A percentile compares a stretch with the other conserved stretches of the same genome.
These are phyloP conservation scores for Penicillium maclennaniae DNA, from an alignment of 495 filamentous ascomycete species.

Conservation along the genomic window DNA sequence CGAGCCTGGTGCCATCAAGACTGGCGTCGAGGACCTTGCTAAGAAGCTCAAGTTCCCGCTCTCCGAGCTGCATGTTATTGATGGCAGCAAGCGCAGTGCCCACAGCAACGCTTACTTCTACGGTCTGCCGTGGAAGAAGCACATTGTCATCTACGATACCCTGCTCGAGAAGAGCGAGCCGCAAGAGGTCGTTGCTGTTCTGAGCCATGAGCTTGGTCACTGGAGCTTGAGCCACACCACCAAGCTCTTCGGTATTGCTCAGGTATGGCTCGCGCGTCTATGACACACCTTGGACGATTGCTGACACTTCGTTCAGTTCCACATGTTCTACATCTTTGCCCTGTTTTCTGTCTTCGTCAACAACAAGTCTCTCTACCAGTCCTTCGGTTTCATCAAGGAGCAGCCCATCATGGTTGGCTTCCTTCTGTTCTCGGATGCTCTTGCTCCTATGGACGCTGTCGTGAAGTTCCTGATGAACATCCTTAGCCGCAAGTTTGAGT, in stretches of 20 bases:
- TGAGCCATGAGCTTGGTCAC: slow-evolving; percentile 94
- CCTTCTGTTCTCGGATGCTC: slow-evolving; percentile 90
- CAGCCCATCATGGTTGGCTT: slow-evolving; percentile 95
- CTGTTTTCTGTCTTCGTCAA: slow-evolving; percentile 97
- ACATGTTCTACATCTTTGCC: slow-evolving; percentile 94
- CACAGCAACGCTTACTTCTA: slow-evolving; percentile 99
- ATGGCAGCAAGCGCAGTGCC: slow-evolving; percentile 93
- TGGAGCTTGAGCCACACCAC: slow-evolving; percentile 96
- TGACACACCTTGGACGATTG: neutral
- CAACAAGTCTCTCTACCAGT: slow-evolving; percentile 83
- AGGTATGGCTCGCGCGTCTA: slow-evolving; percentile 52
- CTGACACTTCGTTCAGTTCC: slow-evolving; percentile 50
- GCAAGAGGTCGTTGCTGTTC: slow-evolving; percentile 88
- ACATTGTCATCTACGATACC: slow-evolving; percentile 98
- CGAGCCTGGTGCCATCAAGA: slow-evolving; percentile 80
- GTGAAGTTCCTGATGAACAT: slow-evolving; percentile 96
- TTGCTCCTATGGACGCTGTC: slow-evolving; percentile 85
- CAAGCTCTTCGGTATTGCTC: slow-evolving; percentile 81
- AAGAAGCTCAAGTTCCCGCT: slow-evolving; percentile 85
- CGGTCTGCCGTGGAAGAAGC: slow-evolving; percentile 98
- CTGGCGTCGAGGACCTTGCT: slow-evolving; percentile 79
- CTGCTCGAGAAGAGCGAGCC: slow-evolving; percentile 90
- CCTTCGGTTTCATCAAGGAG: slow-evolving; percentile 83
- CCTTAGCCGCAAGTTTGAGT: slow-evolving; percentile 88
- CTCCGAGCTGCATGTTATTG: slow-evolving; percentile 87